These are phyloP conservation scores for Corrigiola litoralis DNA, from an alignment of 179 eudicot species.

Conservation along the genomic window DNA sequence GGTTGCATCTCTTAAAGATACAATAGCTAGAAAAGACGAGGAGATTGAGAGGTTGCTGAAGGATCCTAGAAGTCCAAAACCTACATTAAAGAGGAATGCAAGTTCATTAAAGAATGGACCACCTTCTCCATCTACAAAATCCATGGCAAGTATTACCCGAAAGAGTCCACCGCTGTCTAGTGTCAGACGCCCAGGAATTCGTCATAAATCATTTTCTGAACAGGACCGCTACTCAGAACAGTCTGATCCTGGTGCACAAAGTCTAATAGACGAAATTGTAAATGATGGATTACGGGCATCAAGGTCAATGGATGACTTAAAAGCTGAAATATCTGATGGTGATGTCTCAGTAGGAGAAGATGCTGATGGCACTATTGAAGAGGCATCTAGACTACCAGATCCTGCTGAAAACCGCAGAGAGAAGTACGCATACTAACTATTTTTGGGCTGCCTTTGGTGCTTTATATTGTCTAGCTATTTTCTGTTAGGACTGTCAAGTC, in stretches of 20 bases:
- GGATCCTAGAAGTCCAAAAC: slow-evolving; percentile 43
- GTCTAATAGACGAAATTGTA: no score
- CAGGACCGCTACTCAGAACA: slow-evolving; percentile 29
- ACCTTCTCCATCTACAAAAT: slow-evolving; percentile 27
- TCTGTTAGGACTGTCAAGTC: no score
- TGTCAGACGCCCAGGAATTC: slow-evolving; percentile 16
- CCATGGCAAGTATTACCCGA: slow-evolving; percentile 26
- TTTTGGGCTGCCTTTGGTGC: neutral
- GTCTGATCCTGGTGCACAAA: slow-evolving; percentile 27
- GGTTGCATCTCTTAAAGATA: slow-evolving; percentile 79
- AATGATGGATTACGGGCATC: slow-evolving; percentile 28
- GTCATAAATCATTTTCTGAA: slow-evolving; percentile 25
- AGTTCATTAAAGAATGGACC: slow-evolving; percentile 45
- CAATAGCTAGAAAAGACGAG: slow-evolving; percentile 77
- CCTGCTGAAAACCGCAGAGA: slow-evolving; percentile 22
- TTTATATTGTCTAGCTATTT: no score
- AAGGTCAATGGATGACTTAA: slow-evolving; percentile 32
- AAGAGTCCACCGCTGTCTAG: slow-evolving; percentile 17
- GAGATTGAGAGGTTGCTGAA: slow-evolving; percentile 66
- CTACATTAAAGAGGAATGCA: slow-evolving; percentile 22
- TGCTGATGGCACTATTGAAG: slow-evolving; percentile 41
- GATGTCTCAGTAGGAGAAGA: slow-evolving; percentile 48
- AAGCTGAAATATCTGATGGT: slow-evolving; percentile 38
- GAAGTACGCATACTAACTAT: slow-evolving; percentile 40
- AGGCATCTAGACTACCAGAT: slow-evolving; percentile 26